Conservation (phyloP, 305 asterid genomes). For the Fraxinus albicans region DNA sequence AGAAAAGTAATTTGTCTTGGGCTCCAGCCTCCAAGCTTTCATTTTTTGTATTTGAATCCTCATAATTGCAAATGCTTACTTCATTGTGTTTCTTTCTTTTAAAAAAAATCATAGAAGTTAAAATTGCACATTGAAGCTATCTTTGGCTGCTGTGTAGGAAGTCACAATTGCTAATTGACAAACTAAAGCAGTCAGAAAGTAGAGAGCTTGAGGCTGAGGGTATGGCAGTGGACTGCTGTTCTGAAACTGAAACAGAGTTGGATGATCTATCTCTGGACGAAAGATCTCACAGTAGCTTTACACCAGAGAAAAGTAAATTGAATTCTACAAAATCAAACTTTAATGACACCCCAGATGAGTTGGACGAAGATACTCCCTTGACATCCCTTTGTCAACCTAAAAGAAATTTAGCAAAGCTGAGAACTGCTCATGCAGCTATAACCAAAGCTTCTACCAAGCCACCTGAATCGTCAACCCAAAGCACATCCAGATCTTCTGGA, state of each 20-base stretch:
- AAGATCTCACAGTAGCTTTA: conserved; percentile 49
- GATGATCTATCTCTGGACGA: conserved; percentile 52
- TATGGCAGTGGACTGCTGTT: conserved; percentile 53
- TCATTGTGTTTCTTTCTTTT: neutral
- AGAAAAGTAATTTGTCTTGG: conserved; percentile 4
- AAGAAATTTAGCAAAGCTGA: conserved; percentile 39
- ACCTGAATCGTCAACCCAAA: conserved; percentile 44
- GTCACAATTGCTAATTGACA: conserved; percentile 57
- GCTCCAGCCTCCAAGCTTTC: neutral
- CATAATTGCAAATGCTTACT: conserved; percentile 10
- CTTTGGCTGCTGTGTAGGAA: conserved; percentile 49
- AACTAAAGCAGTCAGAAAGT: conserved; percentile 52
- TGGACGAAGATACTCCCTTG: conserved; percentile 48
- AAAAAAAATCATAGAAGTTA: neutral
- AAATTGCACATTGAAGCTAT: conserved; percentile 15
- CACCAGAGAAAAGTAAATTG: conserved; percentile 36
- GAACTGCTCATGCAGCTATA: conserved; percentile 31
- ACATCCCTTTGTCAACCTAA: conserved; percentile 46
- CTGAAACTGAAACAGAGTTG: conserved; percentile 75
- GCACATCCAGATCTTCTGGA: conserved; percentile 51
- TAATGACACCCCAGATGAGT: conserved; percentile 43
- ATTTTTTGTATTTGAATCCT: conserved; percentile 8
- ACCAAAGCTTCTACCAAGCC: conserved; percentile 36
- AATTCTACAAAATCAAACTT: conserved; percentile 40
- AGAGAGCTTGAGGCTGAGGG: conserved; percentile 44